phyloP scores from a whole-genome alignment of 257 asterid genomes.

The Jasminum sambac region DNA sequence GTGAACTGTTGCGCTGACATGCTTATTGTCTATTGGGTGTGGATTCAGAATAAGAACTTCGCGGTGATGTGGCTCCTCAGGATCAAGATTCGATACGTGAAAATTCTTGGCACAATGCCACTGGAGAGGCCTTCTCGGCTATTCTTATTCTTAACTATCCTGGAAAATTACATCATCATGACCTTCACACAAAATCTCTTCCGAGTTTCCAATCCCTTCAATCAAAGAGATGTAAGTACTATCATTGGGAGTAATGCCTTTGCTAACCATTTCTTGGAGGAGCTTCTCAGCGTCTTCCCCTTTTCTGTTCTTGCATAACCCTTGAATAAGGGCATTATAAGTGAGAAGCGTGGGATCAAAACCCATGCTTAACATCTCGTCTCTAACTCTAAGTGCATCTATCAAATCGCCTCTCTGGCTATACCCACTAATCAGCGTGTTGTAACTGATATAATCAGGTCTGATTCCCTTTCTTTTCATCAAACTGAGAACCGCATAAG shows the following conservation, averaged over 20 bases:
- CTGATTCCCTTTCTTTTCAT: constrained; percentile 45
- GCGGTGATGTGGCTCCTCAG: background rate
- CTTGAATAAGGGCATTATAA: constrained; percentile 57
- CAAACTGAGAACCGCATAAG: constrained; percentile 37
- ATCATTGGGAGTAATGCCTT: constrained; percentile 56
- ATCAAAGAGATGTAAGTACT: constrained; percentile 49
- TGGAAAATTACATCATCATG: constrained; percentile 20
- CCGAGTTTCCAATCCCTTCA: constrained; percentile 39
- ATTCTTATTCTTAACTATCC: background rate
- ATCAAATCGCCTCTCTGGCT: constrained; percentile 47
- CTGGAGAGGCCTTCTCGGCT: background rate
- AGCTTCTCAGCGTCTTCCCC: constrained; percentile 47
- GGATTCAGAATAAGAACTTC: background rate
- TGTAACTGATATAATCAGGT: constrained; percentile 53
- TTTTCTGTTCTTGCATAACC: constrained; percentile 40
- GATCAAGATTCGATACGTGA: background rate
- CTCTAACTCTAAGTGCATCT: constrained; percentile 39
- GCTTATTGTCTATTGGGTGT: too few species aligned
- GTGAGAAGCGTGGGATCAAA: constrained; percentile 39
- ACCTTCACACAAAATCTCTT: constrained; percentile 25
- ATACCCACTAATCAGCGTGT: constrained; percentile 48
- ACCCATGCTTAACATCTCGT: constrained; percentile 50
- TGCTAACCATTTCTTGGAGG: constrained; percentile 59
- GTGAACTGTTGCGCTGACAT: background rate
- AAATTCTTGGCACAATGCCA: constrained; percentile 2